phyloP scores from a whole-genome alignment of 371 early-diverging fungal species.

The Umbelopsis sp. region DNA sequence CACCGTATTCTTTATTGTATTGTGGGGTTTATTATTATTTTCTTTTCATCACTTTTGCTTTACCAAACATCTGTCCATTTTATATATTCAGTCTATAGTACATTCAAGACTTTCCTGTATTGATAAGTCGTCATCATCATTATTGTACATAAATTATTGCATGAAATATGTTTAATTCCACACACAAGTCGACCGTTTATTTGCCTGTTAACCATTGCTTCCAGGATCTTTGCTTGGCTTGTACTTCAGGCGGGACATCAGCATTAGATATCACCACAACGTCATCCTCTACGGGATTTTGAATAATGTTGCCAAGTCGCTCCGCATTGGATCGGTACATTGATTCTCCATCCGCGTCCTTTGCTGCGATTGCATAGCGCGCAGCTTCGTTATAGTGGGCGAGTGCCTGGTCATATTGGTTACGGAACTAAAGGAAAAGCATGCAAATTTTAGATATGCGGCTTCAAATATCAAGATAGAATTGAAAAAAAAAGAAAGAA shows the following conservation, averaged over 20 bases:
- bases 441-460: not conserved
- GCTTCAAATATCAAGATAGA: not conserved
- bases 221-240: constrained; percentile 19
- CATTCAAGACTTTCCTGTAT: constrained; percentile 5
- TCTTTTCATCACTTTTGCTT: not conserved
- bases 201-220: constrained; percentile 22
- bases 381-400: constrained; percentile 48
- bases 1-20: not conserved
- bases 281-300: not conserved
- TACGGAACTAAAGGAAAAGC: constrained; percentile 28
- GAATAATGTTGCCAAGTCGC: constrained; percentile 25
- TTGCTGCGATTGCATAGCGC: constrained; percentile 32
- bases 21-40: not conserved
- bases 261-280: not conserved
- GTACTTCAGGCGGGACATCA: constrained; percentile 8
- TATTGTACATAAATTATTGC: constrained; percentile 20
- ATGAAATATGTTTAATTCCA: not conserved
- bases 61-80: not conserved
- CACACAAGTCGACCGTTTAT: not conserved
- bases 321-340: constrained; percentile 36
- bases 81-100: constrained; percentile 9
- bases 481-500: not conserved
- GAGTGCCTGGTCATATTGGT: constrained; percentile 43
- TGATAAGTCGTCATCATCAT: constrained; percentile 1
- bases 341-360: constrained; percentile 34